Evolutionary conservation across 139 green algal species (phyloP).

Genomic region (Coelastrella sp.): DNA sequence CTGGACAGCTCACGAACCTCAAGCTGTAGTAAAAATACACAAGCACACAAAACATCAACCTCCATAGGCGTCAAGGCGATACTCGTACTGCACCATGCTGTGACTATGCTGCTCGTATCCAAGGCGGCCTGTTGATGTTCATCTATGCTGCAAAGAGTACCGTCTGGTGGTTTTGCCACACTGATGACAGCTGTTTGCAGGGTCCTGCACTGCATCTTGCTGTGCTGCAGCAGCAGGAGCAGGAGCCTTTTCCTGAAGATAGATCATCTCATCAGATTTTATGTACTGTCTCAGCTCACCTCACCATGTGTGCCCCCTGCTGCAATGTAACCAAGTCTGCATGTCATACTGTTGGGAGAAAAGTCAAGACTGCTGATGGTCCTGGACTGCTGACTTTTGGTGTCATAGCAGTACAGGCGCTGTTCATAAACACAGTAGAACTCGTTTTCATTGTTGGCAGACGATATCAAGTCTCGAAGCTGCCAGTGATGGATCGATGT

Average conservation of each 20-base stretch:
- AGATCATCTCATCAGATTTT: neutral
- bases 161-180: too few species aligned
- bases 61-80: neutral
- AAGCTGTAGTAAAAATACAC: conserved; percentile 1
- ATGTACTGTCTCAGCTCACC: neutral
- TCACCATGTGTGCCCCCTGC: conserved; percentile 71
- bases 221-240: neutral
- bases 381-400: conserved; percentile 33
- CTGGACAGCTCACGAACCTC: neutral
- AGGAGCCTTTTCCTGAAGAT: neutral
- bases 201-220: too few species aligned
- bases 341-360: conserved; percentile 78
- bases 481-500: conserved; percentile 75
- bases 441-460: conserved; percentile 56
- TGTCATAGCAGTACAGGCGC: conserved; percentile 45
- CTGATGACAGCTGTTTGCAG: too few species aligned
- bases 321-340: conserved; percentile 73
- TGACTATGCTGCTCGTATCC: too few species aligned
- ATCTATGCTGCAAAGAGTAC: too few species aligned
- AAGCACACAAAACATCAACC: neutral
- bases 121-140: too few species aligned
- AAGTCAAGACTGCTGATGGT: conserved; percentile 69
- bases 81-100: neutral
- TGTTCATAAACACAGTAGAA: conserved; percentile 57
- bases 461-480: conserved; percentile 81